Conservation (phyloP, 192 early-diverging fungal genomes). For the Rhizophagus clarus region DNA sequence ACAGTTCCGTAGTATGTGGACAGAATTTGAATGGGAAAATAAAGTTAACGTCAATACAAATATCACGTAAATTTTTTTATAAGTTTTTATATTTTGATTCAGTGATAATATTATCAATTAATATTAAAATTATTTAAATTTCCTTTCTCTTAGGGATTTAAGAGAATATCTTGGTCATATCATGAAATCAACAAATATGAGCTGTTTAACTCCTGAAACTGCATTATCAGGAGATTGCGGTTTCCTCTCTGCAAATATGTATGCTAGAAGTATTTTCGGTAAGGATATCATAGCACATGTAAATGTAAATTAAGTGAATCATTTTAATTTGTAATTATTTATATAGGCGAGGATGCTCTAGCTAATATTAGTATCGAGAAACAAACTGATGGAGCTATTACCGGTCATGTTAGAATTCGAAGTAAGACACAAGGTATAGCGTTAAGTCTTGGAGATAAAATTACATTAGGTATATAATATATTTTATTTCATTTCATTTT, state of each 20-base stretch:
- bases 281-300: neutral
- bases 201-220: conserved; percentile 93
- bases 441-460: conserved; percentile 87
- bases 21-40: conserved; percentile 99
- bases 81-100: neutral
- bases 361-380: conserved; percentile 96
- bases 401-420: conserved; percentile 96
- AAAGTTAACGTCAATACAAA: conserved; percentile 98
- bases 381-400: conserved; percentile 72
- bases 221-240: conserved; percentile 94
- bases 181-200: conserved; percentile 96
- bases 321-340: conserved; percentile 17
- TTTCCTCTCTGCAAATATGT: conserved; percentile 97
- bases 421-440: conserved; percentile 99
- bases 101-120: neutral
- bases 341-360: conserved; percentile 82
- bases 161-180: conserved; percentile 89
- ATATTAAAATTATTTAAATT: conserved; percentile 6
- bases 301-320: neutral
- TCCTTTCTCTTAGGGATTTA: conserved; percentile 63
- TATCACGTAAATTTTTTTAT: conserved; percentile 75
- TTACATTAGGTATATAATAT: conserved; percentile 48
- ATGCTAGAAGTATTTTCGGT: conserved; percentile 95
- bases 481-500: neutral
- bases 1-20: conserved; percentile 97